Evolutionary conservation across 2,329 filamentous ascomycete genomes (phyloP).

Genomic region (Diatrype stigma): DNA sequence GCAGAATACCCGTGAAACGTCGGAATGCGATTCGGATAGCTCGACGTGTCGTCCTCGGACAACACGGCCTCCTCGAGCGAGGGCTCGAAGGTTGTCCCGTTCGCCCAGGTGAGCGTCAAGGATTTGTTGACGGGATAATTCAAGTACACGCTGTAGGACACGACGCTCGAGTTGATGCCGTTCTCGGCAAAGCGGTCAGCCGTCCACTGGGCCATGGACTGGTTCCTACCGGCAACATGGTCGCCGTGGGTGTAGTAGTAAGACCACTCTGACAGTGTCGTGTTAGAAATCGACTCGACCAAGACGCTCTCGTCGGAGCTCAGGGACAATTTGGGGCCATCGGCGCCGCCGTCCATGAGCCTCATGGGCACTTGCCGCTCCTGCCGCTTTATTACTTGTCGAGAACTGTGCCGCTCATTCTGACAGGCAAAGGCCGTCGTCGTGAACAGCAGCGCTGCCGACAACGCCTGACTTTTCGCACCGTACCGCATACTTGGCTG

Average conservation of each 20-base stretch:
- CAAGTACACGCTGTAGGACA: constrained; percentile 26
- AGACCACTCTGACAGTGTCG: constrained; percentile 26
- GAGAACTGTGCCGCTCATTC: neutral
- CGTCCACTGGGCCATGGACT: constrained; percentile 28
- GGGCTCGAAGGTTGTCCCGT: constrained; percentile 56
- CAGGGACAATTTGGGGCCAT: constrained; percentile 16
- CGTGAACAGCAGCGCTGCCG: neutral
- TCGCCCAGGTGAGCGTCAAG: constrained; percentile 34
- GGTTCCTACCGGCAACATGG: constrained; percentile 26
- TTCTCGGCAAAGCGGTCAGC: constrained; percentile 25
- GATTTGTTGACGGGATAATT: constrained; percentile 54
- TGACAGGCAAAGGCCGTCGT: neutral
- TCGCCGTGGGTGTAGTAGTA: constrained; percentile 30
- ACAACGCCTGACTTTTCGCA: neutral
- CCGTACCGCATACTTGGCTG: neutral
- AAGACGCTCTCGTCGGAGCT: constrained; percentile 22
- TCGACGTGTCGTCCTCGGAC: constrained; percentile 68
- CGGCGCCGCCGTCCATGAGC: constrained; percentile 7
- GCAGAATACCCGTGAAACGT: constrained; percentile 84
- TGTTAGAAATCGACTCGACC: constrained; percentile 23
- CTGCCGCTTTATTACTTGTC: neutral
- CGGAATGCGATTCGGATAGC: constrained; percentile 64
- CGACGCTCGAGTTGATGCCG: constrained; percentile 24
- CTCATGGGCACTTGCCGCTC: neutral
- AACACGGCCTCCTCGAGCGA: constrained; percentile 69